Evolutionary conservation across 2,329 filamentous ascomycete genomes (phyloP).

Genomic region (Lachnellula arida): DNA sequence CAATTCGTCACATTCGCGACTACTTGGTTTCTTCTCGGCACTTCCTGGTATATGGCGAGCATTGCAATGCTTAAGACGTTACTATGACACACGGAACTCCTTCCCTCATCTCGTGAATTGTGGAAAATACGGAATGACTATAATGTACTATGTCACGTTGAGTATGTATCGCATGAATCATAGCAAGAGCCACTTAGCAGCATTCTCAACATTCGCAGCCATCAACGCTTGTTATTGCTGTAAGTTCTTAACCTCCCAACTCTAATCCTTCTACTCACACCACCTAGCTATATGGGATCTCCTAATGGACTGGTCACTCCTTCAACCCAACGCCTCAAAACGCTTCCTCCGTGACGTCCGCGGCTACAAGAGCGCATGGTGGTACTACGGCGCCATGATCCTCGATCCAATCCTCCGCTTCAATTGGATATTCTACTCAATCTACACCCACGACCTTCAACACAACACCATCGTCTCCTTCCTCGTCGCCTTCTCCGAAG

Average conservation of each 20-base stretch:
- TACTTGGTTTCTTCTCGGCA: constrained; percentile 79
- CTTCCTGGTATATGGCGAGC: constrained; percentile 87
- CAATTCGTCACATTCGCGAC: constrained; percentile 78
- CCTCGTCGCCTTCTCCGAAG: constrained; percentile 70
- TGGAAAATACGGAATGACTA: constrained; percentile 84
- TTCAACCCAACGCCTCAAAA: constrained; percentile 67
- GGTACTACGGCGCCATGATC: constrained; percentile 82
- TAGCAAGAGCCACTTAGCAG: constrained; percentile 50
- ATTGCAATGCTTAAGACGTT: constrained; percentile 86
- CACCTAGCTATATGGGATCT: constrained; percentile 77
- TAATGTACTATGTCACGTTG: constrained; percentile 71
- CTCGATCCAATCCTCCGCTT: constrained; percentile 83
- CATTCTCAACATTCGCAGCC: constrained; percentile 77
- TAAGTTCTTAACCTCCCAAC: constrained; percentile 37
- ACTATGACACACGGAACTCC: constrained; percentile 75
- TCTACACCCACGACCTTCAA: constrained; percentile 73
- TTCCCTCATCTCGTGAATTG: constrained; percentile 93
- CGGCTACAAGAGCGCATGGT: constrained; percentile 72
- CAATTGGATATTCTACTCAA: constrained; percentile 84
- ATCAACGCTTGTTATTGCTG: constrained; percentile 80
- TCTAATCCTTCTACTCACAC: not conserved
- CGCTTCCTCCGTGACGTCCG: constrained; percentile 70
- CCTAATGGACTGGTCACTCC: constrained; percentile 92
- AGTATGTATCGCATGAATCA: constrained; percentile 77
- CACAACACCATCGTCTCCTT: constrained; percentile 83